A percentile compares a stretch with the other conserved stretches of the same genome.
Evolutionary conservation across 371 early-diverging fungal species (phyloP).

Genomic region (Capillidium heterosporum): DNA sequence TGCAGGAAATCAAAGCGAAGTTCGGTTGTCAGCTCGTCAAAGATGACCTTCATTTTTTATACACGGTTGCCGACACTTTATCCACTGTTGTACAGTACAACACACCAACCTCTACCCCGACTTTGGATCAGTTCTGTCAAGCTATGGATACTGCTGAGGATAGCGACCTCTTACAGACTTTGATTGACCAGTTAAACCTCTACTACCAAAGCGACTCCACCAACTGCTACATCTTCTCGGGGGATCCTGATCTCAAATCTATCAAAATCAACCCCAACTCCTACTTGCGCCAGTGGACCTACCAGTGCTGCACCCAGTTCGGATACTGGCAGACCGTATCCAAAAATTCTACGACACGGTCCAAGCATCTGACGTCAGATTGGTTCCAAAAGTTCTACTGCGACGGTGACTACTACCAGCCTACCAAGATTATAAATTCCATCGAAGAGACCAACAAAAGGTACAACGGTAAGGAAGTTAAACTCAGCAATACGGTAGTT

Average conservation of each 20-base stretch:
- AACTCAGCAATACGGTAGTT: not conserved
- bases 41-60: constrained; percentile 2
- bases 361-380: not conserved
- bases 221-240: not conserved
- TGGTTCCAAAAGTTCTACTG: not conserved
- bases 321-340: constrained; percentile 42
- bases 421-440: not conserved
- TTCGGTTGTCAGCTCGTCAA: not conserved
- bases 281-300: constrained; percentile 30
- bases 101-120: not conserved
- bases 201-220: not conserved
- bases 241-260: not conserved
- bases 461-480: not conserved
- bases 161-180: not conserved
- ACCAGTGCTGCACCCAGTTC: constrained; percentile 48
- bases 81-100: constrained; percentile 1
- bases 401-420: not conserved
- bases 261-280: constrained; percentile 2
- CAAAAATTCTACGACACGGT: constrained; percentile 3
- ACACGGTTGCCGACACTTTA: not conserved
- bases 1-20: not conserved
- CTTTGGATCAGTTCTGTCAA: not conserved
- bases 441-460: not conserved
- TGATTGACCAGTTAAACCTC: not conserved
- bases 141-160: not conserved